Conservation (phyloP, 768 basidiomycete species). For the Chalciporus chontae region DNA sequence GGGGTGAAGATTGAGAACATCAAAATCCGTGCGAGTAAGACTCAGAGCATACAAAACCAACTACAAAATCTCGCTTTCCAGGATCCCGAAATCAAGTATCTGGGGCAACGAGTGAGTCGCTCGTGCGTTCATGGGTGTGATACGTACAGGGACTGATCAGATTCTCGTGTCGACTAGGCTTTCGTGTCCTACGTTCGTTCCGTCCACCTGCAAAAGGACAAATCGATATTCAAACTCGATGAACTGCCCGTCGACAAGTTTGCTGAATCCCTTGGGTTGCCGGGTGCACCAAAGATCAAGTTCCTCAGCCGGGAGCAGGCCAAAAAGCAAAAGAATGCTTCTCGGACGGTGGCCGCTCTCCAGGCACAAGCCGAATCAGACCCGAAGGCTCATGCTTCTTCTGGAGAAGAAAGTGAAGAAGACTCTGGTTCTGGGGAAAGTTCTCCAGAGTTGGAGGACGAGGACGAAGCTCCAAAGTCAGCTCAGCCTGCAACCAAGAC, state of each 20-base stretch:
- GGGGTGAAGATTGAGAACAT: conserved; percentile 71
- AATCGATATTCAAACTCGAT: conserved; percentile 83
- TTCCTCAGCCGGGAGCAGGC: conserved; percentile 67
- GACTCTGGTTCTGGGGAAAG: conserved; percentile 19
- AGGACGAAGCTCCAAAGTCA: neutral
- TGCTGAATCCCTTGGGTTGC: conserved; percentile 87
- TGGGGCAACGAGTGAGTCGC: conserved; percentile 78
- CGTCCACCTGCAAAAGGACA: conserved; percentile 90
- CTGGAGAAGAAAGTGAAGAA: conserved; percentile 17
- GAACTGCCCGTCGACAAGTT: conserved; percentile 80
- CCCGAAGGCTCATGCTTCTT: conserved; percentile 6
- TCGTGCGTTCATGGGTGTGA: neutral
- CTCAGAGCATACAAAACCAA: conserved; percentile 78
- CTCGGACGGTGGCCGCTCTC: conserved; percentile 40
- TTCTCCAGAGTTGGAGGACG: conserved; percentile 27
- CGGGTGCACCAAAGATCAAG: conserved; percentile 95
- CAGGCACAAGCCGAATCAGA: conserved; percentile 30
- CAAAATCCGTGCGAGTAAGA: conserved; percentile 87
- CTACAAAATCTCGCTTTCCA: conserved; percentile 92
- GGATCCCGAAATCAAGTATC: conserved; percentile 95
- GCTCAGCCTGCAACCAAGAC: conserved; percentile 23
- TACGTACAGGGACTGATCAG: neutral
- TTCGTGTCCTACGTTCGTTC: conserved; percentile 96
- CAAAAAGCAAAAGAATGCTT: conserved; percentile 75
- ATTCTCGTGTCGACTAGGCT: conserved; percentile 48